Evolutionary conservation across 2,329 filamentous ascomycete genomes (phyloP).

Genomic region (Thelonectria discophora): DNA sequence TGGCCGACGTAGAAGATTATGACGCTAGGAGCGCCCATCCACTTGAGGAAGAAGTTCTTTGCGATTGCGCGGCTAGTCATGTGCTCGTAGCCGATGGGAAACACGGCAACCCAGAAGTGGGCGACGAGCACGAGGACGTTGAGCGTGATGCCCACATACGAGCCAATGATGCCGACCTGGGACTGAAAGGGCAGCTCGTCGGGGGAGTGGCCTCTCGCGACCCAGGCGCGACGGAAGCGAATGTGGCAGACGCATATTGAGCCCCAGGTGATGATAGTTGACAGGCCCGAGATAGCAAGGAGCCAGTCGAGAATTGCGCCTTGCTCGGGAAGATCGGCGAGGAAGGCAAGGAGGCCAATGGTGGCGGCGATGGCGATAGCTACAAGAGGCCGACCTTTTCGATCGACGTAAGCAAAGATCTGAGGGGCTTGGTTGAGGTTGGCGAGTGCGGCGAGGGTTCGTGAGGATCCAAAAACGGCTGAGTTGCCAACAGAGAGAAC

Average conservation of each 20-base stretch:
- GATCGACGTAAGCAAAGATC: conserved; percentile 82
- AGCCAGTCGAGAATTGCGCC: conserved; percentile 80
- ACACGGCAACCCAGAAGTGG: conserved; percentile 89
- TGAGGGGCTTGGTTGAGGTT: conserved; percentile 85
- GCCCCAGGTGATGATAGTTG: conserved; percentile 80
- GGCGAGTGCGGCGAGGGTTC: conserved; percentile 88
- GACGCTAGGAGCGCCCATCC: conserved; percentile 75
- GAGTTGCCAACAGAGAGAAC: conserved; percentile 93
- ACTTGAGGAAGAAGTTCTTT: conserved; percentile 77
- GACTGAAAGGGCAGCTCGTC: conserved; percentile 83
- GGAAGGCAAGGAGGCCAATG: conserved; percentile 79
- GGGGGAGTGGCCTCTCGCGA: conserved; percentile 71
- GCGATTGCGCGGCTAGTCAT: conserved; percentile 58
- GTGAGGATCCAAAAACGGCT: conserved; percentile 88
- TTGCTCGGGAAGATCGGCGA: conserved; percentile 71
- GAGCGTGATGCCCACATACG: conserved; percentile 79
- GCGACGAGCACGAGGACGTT: conserved; percentile 80
- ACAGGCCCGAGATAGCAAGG: conserved; percentile 76
- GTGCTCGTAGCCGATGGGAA: conserved; percentile 69
- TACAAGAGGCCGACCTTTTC: conserved; percentile 79
- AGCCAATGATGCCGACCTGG: conserved; percentile 81
- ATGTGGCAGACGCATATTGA: conserved; percentile 93
- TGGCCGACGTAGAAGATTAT: conserved; percentile 74
- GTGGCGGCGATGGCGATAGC: conserved; percentile 73
- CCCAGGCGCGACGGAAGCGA: conserved; percentile 87